phyloP scores from a whole-genome alignment of 441 rosid species.

The Adansonia gregorii region DNA sequence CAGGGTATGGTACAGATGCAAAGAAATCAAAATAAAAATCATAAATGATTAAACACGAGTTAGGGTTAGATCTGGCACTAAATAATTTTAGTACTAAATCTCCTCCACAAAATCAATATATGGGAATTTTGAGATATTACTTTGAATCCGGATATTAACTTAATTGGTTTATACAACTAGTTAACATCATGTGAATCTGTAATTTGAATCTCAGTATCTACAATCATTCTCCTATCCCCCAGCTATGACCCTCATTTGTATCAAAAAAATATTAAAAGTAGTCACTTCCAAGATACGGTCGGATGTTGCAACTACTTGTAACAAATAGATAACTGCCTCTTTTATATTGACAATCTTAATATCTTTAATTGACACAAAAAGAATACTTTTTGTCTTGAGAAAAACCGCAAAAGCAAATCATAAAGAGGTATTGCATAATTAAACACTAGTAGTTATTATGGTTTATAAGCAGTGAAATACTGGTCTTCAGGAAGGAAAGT shows the following conservation, averaged over 20 bases:
- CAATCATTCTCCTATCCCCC: too few relatives aligned
- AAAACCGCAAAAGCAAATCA: constrained; percentile 5
- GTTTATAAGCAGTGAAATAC: not conserved
- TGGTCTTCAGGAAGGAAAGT: not conserved
- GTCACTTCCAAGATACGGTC: too few relatives aligned
- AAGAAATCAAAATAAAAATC: not conserved
- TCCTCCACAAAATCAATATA: not conserved
- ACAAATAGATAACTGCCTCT: not conserved
- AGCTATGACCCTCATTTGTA: too few relatives aligned
- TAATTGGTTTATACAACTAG: too few relatives aligned
- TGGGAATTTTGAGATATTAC: too few relatives aligned
- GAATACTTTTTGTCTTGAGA: not conserved
- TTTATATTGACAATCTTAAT: not conserved
- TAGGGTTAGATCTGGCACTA: not conserved
- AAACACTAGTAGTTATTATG: not conserved
- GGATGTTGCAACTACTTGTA: not conserved
- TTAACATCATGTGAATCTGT: too few relatives aligned
- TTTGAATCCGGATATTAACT: too few relatives aligned
- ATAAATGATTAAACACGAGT: not conserved
- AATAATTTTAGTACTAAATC: not conserved
- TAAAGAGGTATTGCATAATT: not conserved
- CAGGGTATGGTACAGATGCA: not conserved
- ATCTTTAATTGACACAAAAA: not conserved
- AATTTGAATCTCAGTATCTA: too few relatives aligned
- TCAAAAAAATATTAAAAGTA: too few relatives aligned